phyloP scores from a whole-genome alignment of 306 rosid genomes.

The Prunus mume region DNA sequence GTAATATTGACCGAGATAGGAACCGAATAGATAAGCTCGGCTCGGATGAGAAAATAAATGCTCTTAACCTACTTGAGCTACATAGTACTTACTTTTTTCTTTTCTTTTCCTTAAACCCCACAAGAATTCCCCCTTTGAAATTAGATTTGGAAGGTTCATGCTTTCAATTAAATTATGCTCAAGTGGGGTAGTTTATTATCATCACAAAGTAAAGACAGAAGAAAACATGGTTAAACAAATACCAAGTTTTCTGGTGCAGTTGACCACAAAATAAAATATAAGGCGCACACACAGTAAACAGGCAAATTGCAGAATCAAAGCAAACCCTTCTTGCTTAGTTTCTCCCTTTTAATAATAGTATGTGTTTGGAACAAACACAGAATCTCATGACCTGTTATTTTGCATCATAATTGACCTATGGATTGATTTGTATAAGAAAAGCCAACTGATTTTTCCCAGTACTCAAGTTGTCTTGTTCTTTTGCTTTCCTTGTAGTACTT shows the following conservation, averaged over 20 bases:
- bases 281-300: neutral
- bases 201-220: neutral
- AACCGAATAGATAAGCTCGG: too few species aligned
- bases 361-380: neutral
- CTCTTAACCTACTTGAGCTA: too few species aligned
- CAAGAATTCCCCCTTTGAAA: neutral
- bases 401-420: conserved; percentile 14
- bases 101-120: neutral
- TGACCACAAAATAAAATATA: neutral
- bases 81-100: neutral
- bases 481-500: neutral
- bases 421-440: neutral
- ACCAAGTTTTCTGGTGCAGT: neutral
- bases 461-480: neutral
- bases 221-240: conserved; percentile 9
- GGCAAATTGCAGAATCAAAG: conserved; percentile 3
- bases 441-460: neutral
- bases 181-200: neutral
- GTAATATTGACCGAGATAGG: too few species aligned
- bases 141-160: neutral
- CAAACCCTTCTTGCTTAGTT: neutral
- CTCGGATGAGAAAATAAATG: too few species aligned
- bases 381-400: neutral
- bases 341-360: neutral
- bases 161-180: neutral